A percentile compares a stretch with the other conserved stretches of the same genome.
Conservation (phyloP, 129 eudicot genomes). For the Solidago caesia region DNA sequence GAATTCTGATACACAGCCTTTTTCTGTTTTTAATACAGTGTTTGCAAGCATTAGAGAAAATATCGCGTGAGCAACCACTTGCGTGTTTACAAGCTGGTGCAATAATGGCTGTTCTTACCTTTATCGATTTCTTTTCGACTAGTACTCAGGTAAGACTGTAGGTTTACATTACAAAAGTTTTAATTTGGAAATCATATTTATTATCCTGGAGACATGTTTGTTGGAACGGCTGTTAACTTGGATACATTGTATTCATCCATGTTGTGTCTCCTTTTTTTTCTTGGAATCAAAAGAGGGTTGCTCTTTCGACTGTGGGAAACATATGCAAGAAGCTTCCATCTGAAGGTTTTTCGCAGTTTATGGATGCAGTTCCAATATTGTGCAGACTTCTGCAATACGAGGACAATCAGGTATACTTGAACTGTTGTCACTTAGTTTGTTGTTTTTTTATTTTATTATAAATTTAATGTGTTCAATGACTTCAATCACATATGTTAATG, state of each 20-base stretch:
- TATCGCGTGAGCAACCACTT: conserved; percentile 83
- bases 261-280: background rate
- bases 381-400: conserved; percentile 91
- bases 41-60: conserved; percentile 92
- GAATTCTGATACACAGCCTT: background rate
- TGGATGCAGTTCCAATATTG: conserved; percentile 89
- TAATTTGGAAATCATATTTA: background rate
- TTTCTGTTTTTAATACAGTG: conserved; percentile 50
- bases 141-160: conserved; percentile 64
- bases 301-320: conserved; percentile 81
- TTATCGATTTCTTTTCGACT: conserved; percentile 89
- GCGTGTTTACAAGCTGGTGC: conserved; percentile 85
- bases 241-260: conserved; percentile 14
- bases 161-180: background rate
- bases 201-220: background rate
- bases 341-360: conserved; percentile 60
- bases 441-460: background rate
- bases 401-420: conserved; percentile 63
- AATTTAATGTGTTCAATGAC: background rate
- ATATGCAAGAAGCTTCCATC: conserved; percentile 78
- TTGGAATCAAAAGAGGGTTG: conserved; percentile 62
- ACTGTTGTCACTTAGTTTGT: background rate
- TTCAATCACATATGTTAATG: background rate
- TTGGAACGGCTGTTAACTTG: too few species aligned
- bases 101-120: conserved; percentile 74